These are phyloP conservation scores for Hyphopichia fennica DNA, from an alignment of 1,139 yeast species.

Conservation along the genomic window DNA sequence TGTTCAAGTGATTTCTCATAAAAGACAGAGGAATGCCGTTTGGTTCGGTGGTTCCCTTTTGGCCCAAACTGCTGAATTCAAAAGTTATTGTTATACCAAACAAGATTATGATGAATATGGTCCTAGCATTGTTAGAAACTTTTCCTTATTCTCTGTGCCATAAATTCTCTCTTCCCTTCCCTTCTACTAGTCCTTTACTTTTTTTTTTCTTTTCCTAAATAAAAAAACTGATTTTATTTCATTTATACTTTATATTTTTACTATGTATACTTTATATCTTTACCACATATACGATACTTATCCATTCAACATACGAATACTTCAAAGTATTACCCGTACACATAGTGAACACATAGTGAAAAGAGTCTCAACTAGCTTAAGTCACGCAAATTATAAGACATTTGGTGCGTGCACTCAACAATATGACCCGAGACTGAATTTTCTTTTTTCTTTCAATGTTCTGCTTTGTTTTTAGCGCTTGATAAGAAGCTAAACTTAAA, in stretches of 20 bases:
- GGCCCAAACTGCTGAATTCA: constrained; percentile 96
- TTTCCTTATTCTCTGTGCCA: constrained; percentile 89
- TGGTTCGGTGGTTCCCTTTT: constrained; percentile 98
- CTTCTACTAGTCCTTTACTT: background rate
- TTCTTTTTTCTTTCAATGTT: background rate
- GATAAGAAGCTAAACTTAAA: background rate
- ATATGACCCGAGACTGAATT: background rate
- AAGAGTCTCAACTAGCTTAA: background rate
- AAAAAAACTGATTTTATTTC: too few relatives aligned
- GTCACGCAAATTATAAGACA: background rate
- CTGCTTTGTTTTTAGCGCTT: background rate
- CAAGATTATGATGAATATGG: constrained; percentile 98
- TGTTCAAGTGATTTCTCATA: constrained; percentile 95
- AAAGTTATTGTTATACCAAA: constrained; percentile 94
- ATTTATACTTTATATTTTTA: background rate
- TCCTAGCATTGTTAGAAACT: constrained; percentile 95
- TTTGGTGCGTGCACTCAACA: background rate
- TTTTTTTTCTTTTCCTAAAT: too few relatives aligned
- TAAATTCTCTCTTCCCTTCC: constrained; percentile 22
- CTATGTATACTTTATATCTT: background rate
- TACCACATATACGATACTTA: too few relatives aligned
- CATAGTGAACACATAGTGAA: too few relatives aligned
- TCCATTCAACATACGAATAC: too few relatives aligned
- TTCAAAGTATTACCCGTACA: background rate
- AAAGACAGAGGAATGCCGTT: constrained; percentile 96